Base-by-base conservation (phyloP, 2,329 filamentous ascomycete species). In the Chrysoporthe deuterocubensis region DNA sequence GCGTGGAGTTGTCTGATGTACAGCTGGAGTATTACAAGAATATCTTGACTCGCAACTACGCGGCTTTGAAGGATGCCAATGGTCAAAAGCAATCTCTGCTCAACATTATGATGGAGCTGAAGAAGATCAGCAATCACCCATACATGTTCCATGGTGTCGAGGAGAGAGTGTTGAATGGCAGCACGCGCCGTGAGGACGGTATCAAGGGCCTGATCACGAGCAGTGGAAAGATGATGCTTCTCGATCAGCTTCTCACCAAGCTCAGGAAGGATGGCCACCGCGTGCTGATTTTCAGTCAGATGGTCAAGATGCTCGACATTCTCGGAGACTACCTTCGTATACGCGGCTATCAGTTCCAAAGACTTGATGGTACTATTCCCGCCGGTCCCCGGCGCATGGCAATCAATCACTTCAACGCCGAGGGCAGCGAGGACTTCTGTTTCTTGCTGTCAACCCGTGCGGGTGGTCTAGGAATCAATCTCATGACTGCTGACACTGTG, bases 91-190 rank as follows among this genome's bases (percentile, higher is more conserved):
- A 97, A 72, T 98, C 95, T 0, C 82, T 99, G 16, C 83, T 99
- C 71, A 99, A 99, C 79, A 96, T 99, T 77, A 97, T 99, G 89
- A 99, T 99, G 96, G 96, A 99, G 79, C 80, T 99, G 75, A 99
- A 99, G 83, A 99, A 99, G 80, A 94, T 96, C 77, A 98, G 95
- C 81, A 99, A 99, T 75, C 96, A 99, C 76, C 95, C 96, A 0
- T 97, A 97, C 81, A 96, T 99, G 90, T 98, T 99, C 74, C 91
- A 92, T 2, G 94, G 94, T 71, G 95, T 94, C 2, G 96, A 99
- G 77, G 92, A 97, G 67, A 92, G 92, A 72, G 92, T 98, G 14
- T 81, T 98, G 62, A 90, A 88, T 69, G 93, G 92, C 16, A 94
- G 91, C 74, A 87, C 87, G 64, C 90, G 92, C 26, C 91, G 94